Evolutionary conservation across 2,329 filamentous ascomycete species (phyloP).

Genomic region (Fusarium nodosum): DNA sequence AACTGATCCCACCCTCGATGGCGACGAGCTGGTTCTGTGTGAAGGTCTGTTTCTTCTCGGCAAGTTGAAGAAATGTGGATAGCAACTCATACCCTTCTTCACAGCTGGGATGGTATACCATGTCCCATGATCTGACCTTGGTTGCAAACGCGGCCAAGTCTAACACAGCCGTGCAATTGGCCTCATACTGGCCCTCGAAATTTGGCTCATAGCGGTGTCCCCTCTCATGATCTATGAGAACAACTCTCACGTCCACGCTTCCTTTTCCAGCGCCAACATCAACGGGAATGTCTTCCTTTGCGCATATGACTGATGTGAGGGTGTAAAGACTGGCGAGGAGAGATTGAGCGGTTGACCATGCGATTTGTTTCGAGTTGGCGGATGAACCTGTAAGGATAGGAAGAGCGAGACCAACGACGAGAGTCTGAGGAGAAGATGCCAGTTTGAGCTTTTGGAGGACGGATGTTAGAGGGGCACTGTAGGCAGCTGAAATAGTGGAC

Average conservation of each 20-base stretch:
- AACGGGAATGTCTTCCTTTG: slow-evolving; percentile 70
- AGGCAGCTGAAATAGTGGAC: slow-evolving; percentile 68
- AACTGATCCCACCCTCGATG: slow-evolving; percentile 66
- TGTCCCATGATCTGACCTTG: slow-evolving; percentile 71
- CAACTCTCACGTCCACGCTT: slow-evolving; percentile 80
- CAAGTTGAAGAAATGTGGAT: slow-evolving; percentile 61
- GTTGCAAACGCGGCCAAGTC: slow-evolving; percentile 67
- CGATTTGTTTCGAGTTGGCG: slow-evolving; percentile 58
- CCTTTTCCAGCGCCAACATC: slow-evolving; percentile 68
- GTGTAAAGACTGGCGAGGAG: slow-evolving; percentile 83
- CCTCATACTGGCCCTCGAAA: slow-evolving; percentile 55
- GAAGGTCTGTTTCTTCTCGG: slow-evolving; percentile 63
- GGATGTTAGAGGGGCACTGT: slow-evolving; percentile 69
- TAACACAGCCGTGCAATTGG: slow-evolving; percentile 62
- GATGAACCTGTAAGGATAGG: slow-evolving; percentile 70
- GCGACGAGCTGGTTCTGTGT: slow-evolving; percentile 64
- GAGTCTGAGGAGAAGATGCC: slow-evolving; percentile 50
- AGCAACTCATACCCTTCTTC: slow-evolving; percentile 74
- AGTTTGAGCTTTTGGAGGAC: slow-evolving; percentile 64
- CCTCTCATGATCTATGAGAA: slow-evolving; percentile 76
- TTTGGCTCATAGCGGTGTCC: slow-evolving; percentile 52
- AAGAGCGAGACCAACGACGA: slow-evolving; percentile 71
- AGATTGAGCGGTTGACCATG: slow-evolving; percentile 78
- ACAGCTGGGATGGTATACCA: slow-evolving; percentile 74
- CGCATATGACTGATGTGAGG: slow-evolving; percentile 79